Evolutionary conservation across 352 stramenopile species (phyloP).

Genomic region (Phytophthora fragariae): DNA sequence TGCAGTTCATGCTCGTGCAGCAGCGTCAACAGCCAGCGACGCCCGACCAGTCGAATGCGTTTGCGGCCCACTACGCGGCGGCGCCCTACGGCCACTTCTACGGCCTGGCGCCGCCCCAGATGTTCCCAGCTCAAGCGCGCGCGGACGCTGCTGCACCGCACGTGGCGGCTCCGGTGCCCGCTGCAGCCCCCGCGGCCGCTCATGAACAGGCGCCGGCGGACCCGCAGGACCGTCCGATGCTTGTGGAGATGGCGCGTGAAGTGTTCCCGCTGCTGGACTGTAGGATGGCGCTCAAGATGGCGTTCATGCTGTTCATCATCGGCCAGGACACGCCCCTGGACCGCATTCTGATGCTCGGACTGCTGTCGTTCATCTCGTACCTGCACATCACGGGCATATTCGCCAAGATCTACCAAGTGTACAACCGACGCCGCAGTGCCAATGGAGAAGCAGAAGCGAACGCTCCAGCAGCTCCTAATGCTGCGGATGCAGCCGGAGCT

Average conservation of each 20-base stretch:
- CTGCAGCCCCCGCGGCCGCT: constrained; percentile 17
- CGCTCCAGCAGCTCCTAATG: constrained; percentile 24
- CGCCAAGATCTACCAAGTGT: constrained; percentile 81
- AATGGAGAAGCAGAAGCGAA: constrained; percentile 33
- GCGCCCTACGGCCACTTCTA: constrained; percentile 47
- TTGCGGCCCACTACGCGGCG: constrained; percentile 26
- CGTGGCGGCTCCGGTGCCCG: neutral
- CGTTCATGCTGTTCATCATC: constrained; percentile 91
- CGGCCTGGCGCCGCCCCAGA: constrained; percentile 41
- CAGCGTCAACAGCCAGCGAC: constrained; percentile 23
- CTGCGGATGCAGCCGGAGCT: constrained; percentile 21
- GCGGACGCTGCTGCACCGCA: constrained; percentile 20
- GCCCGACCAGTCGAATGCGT: constrained; percentile 23
- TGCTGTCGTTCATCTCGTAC: constrained; percentile 81
- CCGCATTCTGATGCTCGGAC: constrained; percentile 73
- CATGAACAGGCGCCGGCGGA: constrained; percentile 13
- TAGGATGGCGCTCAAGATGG: constrained; percentile 85
- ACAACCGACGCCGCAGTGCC: constrained; percentile 44
- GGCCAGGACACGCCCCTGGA: constrained; percentile 83
- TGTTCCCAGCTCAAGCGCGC: constrained; percentile 30
- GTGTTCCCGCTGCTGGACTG: constrained; percentile 74
- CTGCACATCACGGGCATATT: constrained; percentile 88
- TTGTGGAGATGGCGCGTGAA: constrained; percentile 64
- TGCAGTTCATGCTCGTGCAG: constrained; percentile 73
- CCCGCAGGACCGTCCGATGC: constrained; percentile 26